Base-by-base conservation (phyloP, 257 asterid genomes). In the Paulownia fortunei region DNA sequence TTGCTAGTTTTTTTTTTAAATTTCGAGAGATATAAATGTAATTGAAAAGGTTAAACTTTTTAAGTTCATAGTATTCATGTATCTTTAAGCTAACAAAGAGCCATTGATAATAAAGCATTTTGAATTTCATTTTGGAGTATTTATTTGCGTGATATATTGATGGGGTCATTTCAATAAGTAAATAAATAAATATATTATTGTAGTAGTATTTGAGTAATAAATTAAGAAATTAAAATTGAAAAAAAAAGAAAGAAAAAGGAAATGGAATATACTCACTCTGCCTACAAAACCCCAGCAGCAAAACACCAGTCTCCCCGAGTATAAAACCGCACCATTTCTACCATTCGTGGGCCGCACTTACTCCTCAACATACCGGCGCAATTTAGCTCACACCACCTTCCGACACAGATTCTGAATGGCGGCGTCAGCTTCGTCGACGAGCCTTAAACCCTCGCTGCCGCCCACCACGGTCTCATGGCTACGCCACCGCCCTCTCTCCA, bases 391-490 rank as follows among this genome's bases (percentile, higher is more conserved):
- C 79, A 13, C 73, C 82, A 34, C 56, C 34, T 11, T 10, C 39
- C 30, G 9, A 72, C 59, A 59, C 71, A 36, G 27, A 69, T 68
- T 51, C 67, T 24, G 41, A 59, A 90, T 93, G 96, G 94, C 93
- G 76, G 88, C 92, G 34, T 77, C 94, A 27, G 79, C 89, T 85
- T 84, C 89, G 8, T 83, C 83, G 30, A 69, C 87, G 9, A 75
- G 70, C 74, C 80, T 91, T 34, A 89, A 87, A 49, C 64, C 83
- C 80, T 81, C 91, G 30, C 49, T 84, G 61, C 55, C 79, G 34
- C 62, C 83, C 6, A 36, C 85, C 46, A 7, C 81, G 13, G 69
- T 82, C 82, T 85, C 92, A 78, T 81, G 90, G 84, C 82, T 80
- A 19, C 78, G 78, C 56, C 78, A 70, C 18, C 83, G 82, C 39